Evolutionary conservation across 768 basidiomycete species (phyloP).

Genomic region (Crepidotus variabilis): DNA sequence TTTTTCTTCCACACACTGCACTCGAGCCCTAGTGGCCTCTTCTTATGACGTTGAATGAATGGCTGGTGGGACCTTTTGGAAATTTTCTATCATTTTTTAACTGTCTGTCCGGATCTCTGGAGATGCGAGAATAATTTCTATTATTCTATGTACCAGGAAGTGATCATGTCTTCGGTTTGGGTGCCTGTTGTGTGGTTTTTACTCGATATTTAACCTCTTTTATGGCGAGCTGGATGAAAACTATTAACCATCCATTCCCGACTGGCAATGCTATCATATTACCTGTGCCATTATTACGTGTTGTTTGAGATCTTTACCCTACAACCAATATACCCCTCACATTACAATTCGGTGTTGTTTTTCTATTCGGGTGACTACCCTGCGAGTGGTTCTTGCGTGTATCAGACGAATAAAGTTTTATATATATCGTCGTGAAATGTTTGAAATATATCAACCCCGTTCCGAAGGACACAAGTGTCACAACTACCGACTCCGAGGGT

Average conservation of each 20-base stretch:
- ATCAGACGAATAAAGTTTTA: no score
- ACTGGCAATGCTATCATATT: conserved; percentile 3
- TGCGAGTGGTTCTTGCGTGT: no score
- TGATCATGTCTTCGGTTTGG: conserved; percentile 12
- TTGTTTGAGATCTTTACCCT: conserved; percentile 9
- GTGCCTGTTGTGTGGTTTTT: conserved; percentile 19
- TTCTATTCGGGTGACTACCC: background rate
- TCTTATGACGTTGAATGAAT: conserved; percentile 7
- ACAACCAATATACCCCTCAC: conserved; percentile 17
- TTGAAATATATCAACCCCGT: background rate
- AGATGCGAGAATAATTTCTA: conserved; percentile 11
- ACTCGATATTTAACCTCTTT: conserved; percentile 5
- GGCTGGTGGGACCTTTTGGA: background rate
- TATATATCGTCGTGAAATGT: background rate
- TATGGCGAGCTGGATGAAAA: conserved; percentile 21
- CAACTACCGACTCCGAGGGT: background rate
- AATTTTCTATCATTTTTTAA: background rate
- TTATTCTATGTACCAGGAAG: conserved; percentile 11
- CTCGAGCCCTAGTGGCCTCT: background rate
- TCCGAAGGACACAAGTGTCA: background rate
- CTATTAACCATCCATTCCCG: conserved; percentile 9
- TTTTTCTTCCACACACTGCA: background rate
- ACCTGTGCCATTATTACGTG: conserved; percentile 13
- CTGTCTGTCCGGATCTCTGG: conserved; percentile 19
- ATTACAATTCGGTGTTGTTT: background rate